Percentiles rank a stretch among this genome's conserved stretches.
These are phyloP conservation scores for Vanrija humicola DNA, from an alignment of 1,284 basidiomycete genomes.

Conservation along the genomic window DNA sequence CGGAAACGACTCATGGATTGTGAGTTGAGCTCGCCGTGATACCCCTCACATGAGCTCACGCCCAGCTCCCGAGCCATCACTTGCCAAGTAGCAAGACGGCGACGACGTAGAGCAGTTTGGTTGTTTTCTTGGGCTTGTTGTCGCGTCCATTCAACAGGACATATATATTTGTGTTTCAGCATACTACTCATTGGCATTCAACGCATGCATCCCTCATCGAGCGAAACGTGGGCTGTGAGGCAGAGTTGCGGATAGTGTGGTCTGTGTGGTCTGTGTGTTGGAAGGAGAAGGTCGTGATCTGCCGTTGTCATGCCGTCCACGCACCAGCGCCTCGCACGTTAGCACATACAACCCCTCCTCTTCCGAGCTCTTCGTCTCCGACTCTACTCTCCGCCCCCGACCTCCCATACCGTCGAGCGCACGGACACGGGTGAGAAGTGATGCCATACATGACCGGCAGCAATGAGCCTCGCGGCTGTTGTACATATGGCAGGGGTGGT, in stretches of 20 bases:
- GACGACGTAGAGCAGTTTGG: no score
- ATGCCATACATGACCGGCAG: slow-evolving; percentile 14
- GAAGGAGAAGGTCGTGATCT: no score
- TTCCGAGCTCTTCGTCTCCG: no score
- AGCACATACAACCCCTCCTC: no score
- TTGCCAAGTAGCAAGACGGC: neutral
- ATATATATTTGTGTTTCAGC: neutral
- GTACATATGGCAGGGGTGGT: slow-evolving; percentile 10
- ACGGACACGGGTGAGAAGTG: slow-evolving; percentile 1
- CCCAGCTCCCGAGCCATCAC: neutral
- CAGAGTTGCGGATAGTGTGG: neutral
- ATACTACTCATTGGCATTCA: slow-evolving; percentile 6
- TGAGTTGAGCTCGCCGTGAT: neutral
- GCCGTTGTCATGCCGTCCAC: no score
- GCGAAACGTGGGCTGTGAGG: no score
- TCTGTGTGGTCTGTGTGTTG: no score
- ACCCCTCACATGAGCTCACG: neutral
- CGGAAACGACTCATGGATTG: neutral
- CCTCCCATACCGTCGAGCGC: no score
- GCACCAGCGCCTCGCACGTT: no score
- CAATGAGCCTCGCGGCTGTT: slow-evolving; percentile 3
- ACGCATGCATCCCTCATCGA: slow-evolving; percentile 6
- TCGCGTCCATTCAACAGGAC: slow-evolving; percentile 6
- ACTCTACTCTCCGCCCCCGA: no score
- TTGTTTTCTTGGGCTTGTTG: neutral